Percentiles rank a stretch among this genome's conserved stretches.
Evolutionary conservation across 345 rosid genomes (phyloP).

Genomic region (Pistacia integerrima): DNA sequence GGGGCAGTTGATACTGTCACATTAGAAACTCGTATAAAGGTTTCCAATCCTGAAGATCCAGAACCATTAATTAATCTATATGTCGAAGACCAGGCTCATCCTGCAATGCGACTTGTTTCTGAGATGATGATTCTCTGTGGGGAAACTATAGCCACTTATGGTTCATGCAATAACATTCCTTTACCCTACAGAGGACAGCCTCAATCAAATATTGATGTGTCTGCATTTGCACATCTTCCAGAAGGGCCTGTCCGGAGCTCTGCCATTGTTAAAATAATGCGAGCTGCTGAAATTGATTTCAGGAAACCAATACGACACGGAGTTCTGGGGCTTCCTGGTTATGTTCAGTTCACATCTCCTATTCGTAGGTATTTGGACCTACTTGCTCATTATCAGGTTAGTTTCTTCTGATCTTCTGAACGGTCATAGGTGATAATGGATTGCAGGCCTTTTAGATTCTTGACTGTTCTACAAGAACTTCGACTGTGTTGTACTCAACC

Average conservation of each 20-base stretch:
- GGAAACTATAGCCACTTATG: slow-evolving; percentile 83
- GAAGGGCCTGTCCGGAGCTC: slow-evolving; percentile 91
- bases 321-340: slow-evolving; percentile 86
- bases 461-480: background rate
- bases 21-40: slow-evolving; percentile 85
- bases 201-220: slow-evolving; percentile 78
- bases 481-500: background rate
- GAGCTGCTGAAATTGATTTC: slow-evolving; percentile 89
- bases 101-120: slow-evolving; percentile 90
- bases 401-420: slow-evolving; percentile 20
- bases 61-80: slow-evolving; percentile 75
- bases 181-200: slow-evolving; percentile 98
- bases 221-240: slow-evolving; percentile 85
- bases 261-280: slow-evolving; percentile 76
- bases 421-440: background rate
- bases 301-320: slow-evolving; percentile 90
- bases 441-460: background rate
- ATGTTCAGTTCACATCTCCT: slow-evolving; percentile 96
- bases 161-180: slow-evolving; percentile 69
- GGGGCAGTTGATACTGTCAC: slow-evolving; percentile 92
- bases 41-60: slow-evolving; percentile 81
- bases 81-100: slow-evolving; percentile 90
- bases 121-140: slow-evolving; percentile 99
- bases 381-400: slow-evolving; percentile 94
- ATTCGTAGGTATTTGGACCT: slow-evolving; percentile 97